Base-by-base conservation (phyloP, 179 eudicot genomes). In the Beta corolliflora region DNA sequence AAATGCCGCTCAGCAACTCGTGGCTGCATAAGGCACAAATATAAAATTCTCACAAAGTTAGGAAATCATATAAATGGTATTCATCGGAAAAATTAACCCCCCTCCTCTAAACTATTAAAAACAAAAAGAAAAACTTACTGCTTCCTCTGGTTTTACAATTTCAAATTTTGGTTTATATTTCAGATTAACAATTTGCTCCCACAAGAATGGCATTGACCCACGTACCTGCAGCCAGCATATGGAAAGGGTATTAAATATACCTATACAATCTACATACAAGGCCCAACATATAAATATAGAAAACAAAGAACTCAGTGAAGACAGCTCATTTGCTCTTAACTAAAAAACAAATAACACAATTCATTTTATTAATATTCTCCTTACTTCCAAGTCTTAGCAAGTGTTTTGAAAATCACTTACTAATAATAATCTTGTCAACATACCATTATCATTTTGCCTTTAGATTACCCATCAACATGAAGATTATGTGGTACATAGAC, bases 171-270 rank as follows among this genome's bases (percentile, higher is more conserved):
- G 99, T 84, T 97, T 97, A 81, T 97, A 97, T 61, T 95, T 90
- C 87, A 97, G 88, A 87, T 97, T 93, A 84, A 97, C 99, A 92
- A 94, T 91, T 77, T 97, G 99, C 83, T 97, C 94, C 99, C 99
- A 97, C 7, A 91, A 85, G 77, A 97, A 90, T 23, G 99, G 99
- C 83, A 97, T 97, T 76, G 98, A 97, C 45, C 99, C 99, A 84
- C 98, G 93, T 52, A 93, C 88, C 99, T 96, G 86, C 83, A 89
- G 74, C 85, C 76, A 60, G 5, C 67, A 84, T 79, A 73, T 75
- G 54, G 45, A 65, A 77, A 74, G 9, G 36, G 48, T 77, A 46
- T 71, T 64, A 83, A 67, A 36, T 45, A 52, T 63, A 54, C 73
- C 72, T 64, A 66, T 9, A 36, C 41, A 68, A 61, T 7, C 76